A percentile compares a stretch with the other conserved stretches of the same genome.
Evolutionary conservation across 495 filamentous ascomycete genomes (phyloP).

Genomic region (Margaritispora aquatica): DNA sequence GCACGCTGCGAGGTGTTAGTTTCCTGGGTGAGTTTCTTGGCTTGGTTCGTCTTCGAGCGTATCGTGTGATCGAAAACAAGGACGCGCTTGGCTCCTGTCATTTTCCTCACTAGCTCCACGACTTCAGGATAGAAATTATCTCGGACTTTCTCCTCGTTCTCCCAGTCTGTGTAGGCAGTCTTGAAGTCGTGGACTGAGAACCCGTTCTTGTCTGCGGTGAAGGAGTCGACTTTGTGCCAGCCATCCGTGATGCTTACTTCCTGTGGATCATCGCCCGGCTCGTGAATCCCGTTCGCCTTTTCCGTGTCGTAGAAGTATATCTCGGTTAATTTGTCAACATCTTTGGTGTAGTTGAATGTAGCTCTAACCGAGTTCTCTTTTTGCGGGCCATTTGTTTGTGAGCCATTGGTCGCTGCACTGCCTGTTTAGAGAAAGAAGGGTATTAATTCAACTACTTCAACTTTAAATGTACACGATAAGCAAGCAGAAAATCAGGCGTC

Average conservation of each 20-base stretch:
- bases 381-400: neutral
- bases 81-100: constrained; percentile 24
- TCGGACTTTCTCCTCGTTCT: constrained; percentile 22
- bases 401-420: neutral
- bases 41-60: constrained; percentile 23
- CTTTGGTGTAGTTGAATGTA: constrained; percentile 30
- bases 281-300: constrained; percentile 23
- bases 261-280: constrained; percentile 28
- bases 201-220: constrained; percentile 27
- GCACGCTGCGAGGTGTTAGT: constrained; percentile 28
- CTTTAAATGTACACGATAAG: too few relatives aligned
- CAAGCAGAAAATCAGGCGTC: constrained; percentile 1
- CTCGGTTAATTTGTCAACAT: constrained; percentile 23
- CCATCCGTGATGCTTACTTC: constrained; percentile 22
- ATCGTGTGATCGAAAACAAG: constrained; percentile 34
- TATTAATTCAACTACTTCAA: neutral
- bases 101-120: constrained; percentile 26
- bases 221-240: constrained; percentile 20
- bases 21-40: constrained; percentile 26
- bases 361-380: neutral
- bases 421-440: neutral
- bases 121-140: constrained; percentile 28
- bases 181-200: constrained; percentile 27
- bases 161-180: constrained; percentile 22
- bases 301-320: constrained; percentile 30